A percentile compares a stretch with the other conserved stretches of the same genome.
phyloP scores from a whole-genome alignment of 164 flowering plant species.

The Magnolia officinalis region DNA sequence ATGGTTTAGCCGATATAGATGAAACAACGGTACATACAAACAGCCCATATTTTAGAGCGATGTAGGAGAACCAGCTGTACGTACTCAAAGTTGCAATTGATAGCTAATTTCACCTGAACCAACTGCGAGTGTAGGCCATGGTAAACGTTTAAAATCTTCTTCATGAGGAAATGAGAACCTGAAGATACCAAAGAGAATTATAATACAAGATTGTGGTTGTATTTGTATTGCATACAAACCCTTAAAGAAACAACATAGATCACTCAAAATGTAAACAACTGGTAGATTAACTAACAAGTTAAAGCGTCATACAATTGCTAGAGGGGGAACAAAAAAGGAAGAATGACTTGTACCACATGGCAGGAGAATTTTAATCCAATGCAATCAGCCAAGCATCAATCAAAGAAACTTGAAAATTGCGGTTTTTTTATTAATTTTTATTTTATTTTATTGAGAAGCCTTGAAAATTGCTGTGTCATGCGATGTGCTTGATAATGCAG shows the following conservation, averaged over 20 bases:
- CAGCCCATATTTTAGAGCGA: neutral
- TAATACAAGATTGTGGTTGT: neutral
- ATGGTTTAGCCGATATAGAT: neutral
- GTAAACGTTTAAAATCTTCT: conserved; percentile 12
- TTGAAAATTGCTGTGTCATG: neutral
- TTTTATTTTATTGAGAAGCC: neutral
- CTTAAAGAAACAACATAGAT: neutral
- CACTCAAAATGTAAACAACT: neutral
- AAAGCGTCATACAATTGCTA: no score
- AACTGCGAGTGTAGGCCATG: conserved; percentile 35
- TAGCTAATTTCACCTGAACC: conserved; percentile 41
- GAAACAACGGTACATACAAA: neutral
- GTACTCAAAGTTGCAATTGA: neutral
- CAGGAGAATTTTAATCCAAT: no score
- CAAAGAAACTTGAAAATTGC: no score
- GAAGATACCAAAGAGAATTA: neutral
- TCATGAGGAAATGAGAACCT: neutral
- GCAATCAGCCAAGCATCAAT: no score
- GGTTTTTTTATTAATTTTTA: no score
- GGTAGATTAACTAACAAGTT: neutral
- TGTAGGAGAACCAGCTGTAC: conserved; percentile 4
- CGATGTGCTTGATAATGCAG: no score
- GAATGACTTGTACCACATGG: no score
- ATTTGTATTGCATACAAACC: neutral
- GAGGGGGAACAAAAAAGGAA: no score